Base-by-base conservation (phyloP, 305 asterid genomes). In the Ilex paraguariensis region DNA sequence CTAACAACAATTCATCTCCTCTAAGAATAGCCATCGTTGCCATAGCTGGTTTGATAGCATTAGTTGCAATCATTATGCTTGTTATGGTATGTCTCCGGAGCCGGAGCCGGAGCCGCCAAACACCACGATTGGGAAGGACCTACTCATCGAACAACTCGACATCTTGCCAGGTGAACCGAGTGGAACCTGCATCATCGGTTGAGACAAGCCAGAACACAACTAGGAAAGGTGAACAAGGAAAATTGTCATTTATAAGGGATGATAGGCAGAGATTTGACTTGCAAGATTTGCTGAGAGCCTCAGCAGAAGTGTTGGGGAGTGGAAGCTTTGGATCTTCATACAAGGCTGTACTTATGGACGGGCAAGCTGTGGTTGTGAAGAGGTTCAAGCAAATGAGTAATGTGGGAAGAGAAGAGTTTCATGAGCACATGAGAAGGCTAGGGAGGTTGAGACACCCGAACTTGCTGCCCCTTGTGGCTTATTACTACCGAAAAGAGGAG, bases 241-340 rank as follows among this genome's bases (percentile, higher is more conserved):
- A 87, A 68, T 67, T 90, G 66, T 73, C 92, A 28, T 90, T 90
- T 28, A 81, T 90, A 59, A 78, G 86, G 52, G 95, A 85, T 13
- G 91, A 80, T 15, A 67, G 88, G 60, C 79, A 78, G 28, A 77
- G 74, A 74, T 90, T 90, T 53, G 95, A 87, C 72, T 66, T 90
- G 64, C 94, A 85, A 64, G 95, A 90, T 73, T 70, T 90, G 77
- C 75, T 90, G 76, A 82, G 91, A 69, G 97, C 97, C 3, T 87
- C 95, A 1, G 97, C 97, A 0, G 97, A 90, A 66, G 91, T 87
- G 60, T 72, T 90, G 75, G 97, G 97, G 9, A 90, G 97, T 49
- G 97, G 97, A 2, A 90, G 79, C 76, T 84, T 90, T n/a, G 97
- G 97, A 15, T 92, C 97, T 13, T 85, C 95, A 8, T 90, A 90